A percentile compares a stretch with the other conserved stretches of the same genome.
Evolutionary conservation across 2,329 filamentous ascomycete species (phyloP).

Genomic region (Phyllosticta ampelicida): DNA sequence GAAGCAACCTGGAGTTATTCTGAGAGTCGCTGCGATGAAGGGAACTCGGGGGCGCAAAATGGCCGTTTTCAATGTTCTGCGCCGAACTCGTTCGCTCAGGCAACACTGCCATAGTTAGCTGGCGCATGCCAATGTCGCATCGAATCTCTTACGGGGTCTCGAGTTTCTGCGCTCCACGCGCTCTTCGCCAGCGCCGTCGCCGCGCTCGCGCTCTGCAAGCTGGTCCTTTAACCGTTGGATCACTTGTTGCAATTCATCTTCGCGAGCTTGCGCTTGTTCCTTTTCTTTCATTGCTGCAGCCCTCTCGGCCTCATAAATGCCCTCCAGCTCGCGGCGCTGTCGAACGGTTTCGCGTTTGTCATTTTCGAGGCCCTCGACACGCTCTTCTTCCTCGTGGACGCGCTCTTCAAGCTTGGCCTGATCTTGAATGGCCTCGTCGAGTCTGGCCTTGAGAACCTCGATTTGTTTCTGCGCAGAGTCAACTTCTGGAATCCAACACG

Average conservation of each 20-base stretch:
- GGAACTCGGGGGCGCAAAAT: conserved; percentile 78
- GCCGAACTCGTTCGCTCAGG: conserved; percentile 37
- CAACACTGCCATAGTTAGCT: conserved; percentile 2
- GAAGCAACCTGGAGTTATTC: conserved; percentile 77
- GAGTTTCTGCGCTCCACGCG: conserved; percentile 4
- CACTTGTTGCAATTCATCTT: conserved; percentile 82
- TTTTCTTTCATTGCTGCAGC: conserved; percentile 83
- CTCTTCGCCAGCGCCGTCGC: conserved; percentile 30
- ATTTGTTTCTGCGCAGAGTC: conserved; percentile 55
- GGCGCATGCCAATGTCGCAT: not conserved
- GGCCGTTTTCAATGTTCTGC: conserved; percentile 60
- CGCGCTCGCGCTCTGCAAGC: conserved; percentile 60
- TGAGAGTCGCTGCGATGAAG: conserved; percentile 79
- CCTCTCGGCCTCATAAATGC: conserved; percentile 83
- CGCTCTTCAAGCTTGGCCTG: conserved; percentile 81
- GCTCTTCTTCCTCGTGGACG: conserved; percentile 75
- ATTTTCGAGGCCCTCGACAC: conserved; percentile 67
- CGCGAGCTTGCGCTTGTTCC: conserved; percentile 70
- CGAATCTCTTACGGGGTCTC: conserved; percentile 1
- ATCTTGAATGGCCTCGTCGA: conserved; percentile 76
- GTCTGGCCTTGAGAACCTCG: conserved; percentile 70
- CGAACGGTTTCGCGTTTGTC: conserved; percentile 76
- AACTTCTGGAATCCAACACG: not conserved
- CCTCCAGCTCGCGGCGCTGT: conserved; percentile 82
- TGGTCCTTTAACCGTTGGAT: conserved; percentile 89